Percentiles rank a stretch among this genome's conserved stretches.
Conservation (phyloP, 805 yeast genomes). For the Pachysolen tannophilus region DNA sequence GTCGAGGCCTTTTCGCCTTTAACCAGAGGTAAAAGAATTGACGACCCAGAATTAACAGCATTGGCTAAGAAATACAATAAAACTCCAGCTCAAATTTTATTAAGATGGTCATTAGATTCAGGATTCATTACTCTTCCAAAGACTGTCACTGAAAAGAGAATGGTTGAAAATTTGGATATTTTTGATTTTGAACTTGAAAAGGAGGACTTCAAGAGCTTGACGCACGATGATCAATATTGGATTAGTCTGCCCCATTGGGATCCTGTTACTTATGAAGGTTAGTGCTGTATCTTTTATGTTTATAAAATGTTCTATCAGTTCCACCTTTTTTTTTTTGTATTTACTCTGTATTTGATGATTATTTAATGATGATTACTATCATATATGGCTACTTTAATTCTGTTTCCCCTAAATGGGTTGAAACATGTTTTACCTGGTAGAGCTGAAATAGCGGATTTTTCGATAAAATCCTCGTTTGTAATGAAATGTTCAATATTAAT, state of each 20-base stretch:
- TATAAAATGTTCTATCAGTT: too few relatives aligned
- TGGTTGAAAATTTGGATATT: constrained; percentile 32
- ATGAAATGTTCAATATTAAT: too few relatives aligned
- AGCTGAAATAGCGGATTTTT: too few relatives aligned
- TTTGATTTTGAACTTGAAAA: constrained; percentile 32
- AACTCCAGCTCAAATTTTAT: constrained; percentile 49
- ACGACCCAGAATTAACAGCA: constrained; percentile 31
- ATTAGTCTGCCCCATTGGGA: constrained; percentile 26
- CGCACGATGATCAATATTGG: constrained; percentile 28
- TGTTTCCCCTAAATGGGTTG: too few relatives aligned
- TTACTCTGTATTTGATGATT: too few relatives aligned
- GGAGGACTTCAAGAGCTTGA: constrained; percentile 27
- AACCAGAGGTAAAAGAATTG: constrained; percentile 42
- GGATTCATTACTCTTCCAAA: constrained; percentile 41
- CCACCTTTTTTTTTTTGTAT: too few relatives aligned
- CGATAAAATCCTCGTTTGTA: too few relatives aligned
- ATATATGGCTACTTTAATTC: too few relatives aligned
- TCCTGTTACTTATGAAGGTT: constrained; percentile 14
- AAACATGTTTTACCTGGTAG: too few relatives aligned
- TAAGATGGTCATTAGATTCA: constrained; percentile 61
- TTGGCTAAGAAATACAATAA: constrained; percentile 41
- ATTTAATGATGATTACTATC: too few relatives aligned
- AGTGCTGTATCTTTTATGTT: too few relatives aligned
- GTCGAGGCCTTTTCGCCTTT: constrained; percentile 61
- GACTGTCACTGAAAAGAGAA: constrained; percentile 26